Percentiles rank a stretch among this genome's conserved stretches.
Conservation (phyloP, 2,329 filamentous ascomycete genomes). For the Aspergillus oerlinghausenensis region DNA sequence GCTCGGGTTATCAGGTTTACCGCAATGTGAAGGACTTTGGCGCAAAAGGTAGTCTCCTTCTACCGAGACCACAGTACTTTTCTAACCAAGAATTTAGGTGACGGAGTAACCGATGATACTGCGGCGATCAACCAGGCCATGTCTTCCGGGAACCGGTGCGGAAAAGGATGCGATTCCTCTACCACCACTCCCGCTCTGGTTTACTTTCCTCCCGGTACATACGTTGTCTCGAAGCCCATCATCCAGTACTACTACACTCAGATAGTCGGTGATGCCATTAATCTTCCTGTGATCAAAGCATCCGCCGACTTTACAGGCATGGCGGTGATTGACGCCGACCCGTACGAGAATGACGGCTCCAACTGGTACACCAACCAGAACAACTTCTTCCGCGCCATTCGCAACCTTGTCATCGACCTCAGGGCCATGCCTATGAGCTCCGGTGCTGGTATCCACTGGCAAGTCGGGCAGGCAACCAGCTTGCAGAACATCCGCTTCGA, state of each 20-base stretch:
- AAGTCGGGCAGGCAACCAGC: slow-evolving; percentile 77
- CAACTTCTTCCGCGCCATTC: slow-evolving; percentile 79
- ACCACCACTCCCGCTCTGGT: slow-evolving; percentile 82
- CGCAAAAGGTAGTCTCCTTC: slow-evolving; percentile 56
- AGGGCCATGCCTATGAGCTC: slow-evolving; percentile 57
- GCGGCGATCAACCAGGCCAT: slow-evolving; percentile 83
- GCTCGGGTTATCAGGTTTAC: slow-evolving; percentile 62
- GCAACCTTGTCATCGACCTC: slow-evolving; percentile 76
- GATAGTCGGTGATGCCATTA: slow-evolving; percentile 73
- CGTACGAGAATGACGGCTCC: slow-evolving; percentile 63
- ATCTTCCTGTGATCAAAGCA: slow-evolving; percentile 71
- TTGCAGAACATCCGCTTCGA: slow-evolving; percentile 78
- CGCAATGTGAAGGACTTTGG: slow-evolving; percentile 75
- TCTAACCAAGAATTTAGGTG: slow-evolving; percentile 42
- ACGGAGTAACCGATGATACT: slow-evolving; percentile 75
- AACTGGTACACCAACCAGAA: slow-evolving; percentile 78
- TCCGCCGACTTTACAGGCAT: slow-evolving; percentile 71
- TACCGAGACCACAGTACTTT: slow-evolving; percentile 4
- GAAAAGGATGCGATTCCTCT: slow-evolving; percentile 72
- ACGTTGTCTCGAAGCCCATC: slow-evolving; percentile 73
- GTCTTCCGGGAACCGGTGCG: slow-evolving; percentile 72
- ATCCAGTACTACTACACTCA: slow-evolving; percentile 91
- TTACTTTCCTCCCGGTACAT: slow-evolving; percentile 88
- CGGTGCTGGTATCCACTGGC: slow-evolving; percentile 76
- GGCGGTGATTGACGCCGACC: slow-evolving; percentile 83